Conservation (phyloP, 306 rosid genomes). For the Sophora flavescens region DNA sequence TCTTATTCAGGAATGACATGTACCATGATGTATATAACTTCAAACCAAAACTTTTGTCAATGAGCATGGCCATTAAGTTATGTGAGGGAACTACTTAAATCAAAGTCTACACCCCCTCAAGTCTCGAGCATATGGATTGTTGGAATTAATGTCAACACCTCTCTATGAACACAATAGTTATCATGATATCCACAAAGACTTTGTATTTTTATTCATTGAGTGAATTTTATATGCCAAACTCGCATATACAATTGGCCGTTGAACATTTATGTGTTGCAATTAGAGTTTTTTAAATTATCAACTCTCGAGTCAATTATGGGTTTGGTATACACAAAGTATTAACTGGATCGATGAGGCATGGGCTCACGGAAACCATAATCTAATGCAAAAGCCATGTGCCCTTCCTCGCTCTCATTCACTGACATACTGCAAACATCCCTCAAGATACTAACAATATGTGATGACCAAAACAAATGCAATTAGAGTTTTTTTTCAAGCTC, state of each 20-base stretch:
- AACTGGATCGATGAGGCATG: background rate
- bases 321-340: background rate
- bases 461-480: too few species aligned
- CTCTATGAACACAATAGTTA: background rate
- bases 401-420: background rate
- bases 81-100: too few species aligned
- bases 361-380: background rate
- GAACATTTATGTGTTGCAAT: background rate
- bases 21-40: background rate
- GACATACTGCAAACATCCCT: background rate
- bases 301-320: conserved; percentile 8
- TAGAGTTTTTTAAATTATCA: background rate
- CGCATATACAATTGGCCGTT: background rate
- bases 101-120: background rate
- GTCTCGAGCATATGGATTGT: background rate
- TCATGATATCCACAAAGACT: conserved; percentile 11
- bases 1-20: background rate
- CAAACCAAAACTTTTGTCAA: too few species aligned
- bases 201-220: background rate
- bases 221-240: conserved; percentile 4
- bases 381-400: background rate
- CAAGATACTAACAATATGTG: background rate
- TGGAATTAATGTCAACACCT: conserved; percentile 4
- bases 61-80: too few species aligned
- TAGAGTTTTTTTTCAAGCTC: too few species aligned